Evolutionary conservation across 192 early-diverging fungal species (phyloP).

Genomic region (Podila epicladia): DNA sequence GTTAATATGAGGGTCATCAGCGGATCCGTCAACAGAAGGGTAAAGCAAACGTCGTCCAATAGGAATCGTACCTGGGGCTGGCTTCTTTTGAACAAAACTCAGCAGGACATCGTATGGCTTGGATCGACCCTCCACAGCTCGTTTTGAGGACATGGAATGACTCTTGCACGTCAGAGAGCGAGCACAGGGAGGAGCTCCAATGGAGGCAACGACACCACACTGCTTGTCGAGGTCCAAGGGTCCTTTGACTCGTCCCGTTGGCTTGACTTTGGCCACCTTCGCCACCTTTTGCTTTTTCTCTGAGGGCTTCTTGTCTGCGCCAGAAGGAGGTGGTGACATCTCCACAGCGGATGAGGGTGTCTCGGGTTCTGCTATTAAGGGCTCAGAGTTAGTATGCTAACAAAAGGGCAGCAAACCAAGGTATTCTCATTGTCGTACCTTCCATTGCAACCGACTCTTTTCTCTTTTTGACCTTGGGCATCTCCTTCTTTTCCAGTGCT

Average conservation of each 20-base stretch:
- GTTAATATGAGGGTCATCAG: background rate
- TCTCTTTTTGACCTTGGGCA: constrained; percentile 33
- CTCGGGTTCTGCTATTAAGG: constrained; percentile 22
- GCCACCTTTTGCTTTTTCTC: constrained; percentile 66
- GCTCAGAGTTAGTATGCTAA: background rate
- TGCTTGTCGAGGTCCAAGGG: constrained; percentile 92
- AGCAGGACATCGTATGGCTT: constrained; percentile 84
- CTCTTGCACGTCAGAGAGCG: constrained; percentile 97
- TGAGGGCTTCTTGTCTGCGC: constrained; percentile 32
- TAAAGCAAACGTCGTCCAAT: background rate
- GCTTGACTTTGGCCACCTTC: constrained; percentile 64
- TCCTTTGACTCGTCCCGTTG: constrained; percentile 59
- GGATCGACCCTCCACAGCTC: constrained; percentile 85
- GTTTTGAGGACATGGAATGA: constrained; percentile 89
- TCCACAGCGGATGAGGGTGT: constrained; percentile 28
- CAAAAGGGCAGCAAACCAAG: background rate
- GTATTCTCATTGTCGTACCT: constrained; percentile 2
- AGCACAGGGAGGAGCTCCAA: constrained; percentile 72
- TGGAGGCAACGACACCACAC: constrained; percentile 80
- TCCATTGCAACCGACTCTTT: constrained; percentile 31
- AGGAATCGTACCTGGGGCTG: constrained; percentile 65
- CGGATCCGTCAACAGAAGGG: background rate
- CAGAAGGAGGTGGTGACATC: constrained; percentile 47
- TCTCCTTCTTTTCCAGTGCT: constrained; percentile 36
- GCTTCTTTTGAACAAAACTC: constrained; percentile 80